Conservation (phyloP, 495 filamentous ascomycete genomes). For the Parathielavia hyrcaniae region DNA sequence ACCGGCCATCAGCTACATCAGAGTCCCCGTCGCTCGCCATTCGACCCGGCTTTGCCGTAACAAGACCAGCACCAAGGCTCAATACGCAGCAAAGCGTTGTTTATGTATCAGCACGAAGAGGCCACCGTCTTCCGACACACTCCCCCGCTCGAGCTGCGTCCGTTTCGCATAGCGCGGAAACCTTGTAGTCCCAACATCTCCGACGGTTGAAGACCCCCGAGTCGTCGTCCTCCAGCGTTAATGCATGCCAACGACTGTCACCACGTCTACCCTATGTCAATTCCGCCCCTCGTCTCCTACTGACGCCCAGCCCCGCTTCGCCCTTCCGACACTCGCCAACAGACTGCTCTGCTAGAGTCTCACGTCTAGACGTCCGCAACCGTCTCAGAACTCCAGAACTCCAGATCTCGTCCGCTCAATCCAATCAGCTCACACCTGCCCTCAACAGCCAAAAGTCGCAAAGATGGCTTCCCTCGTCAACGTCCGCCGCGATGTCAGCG, state of each 20-base stretch:
- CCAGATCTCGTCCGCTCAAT: conserved; percentile 1
- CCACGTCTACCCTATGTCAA: conserved; percentile 47
- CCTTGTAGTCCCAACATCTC: conserved; percentile 76
- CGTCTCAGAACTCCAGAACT: not conserved
- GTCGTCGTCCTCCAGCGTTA: conserved; percentile 39
- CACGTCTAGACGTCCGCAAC: conserved; percentile 3
- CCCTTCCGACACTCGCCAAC: conserved; percentile 20
- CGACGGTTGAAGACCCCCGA: conserved; percentile 65
- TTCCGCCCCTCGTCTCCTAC: conserved; percentile 42
- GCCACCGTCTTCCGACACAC: conserved; percentile 60
- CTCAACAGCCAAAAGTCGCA: conserved; percentile 34
- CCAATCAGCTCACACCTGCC: conserved; percentile 14
- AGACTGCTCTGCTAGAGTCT: conserved; percentile 30
- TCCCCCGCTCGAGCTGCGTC: conserved; percentile 86
- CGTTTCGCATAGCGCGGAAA: conserved; percentile 86
- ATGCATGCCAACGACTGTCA: conserved; percentile 47
- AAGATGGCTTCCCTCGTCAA: conserved; percentile 67
- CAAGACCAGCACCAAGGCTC: conserved; percentile 28
- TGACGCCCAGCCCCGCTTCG: conserved; percentile 39
- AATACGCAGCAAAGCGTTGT: conserved; percentile 45
- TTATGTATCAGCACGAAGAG: conserved; percentile 55
- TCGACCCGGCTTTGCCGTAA: conserved; percentile 14
- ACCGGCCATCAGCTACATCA: conserved; percentile 13
- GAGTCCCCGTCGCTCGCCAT: conserved; percentile 4
- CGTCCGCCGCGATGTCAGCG: conserved; percentile 95